Conservation (phyloP, 1,139 yeast species). For the Saccharomyces hybrid region DNA sequence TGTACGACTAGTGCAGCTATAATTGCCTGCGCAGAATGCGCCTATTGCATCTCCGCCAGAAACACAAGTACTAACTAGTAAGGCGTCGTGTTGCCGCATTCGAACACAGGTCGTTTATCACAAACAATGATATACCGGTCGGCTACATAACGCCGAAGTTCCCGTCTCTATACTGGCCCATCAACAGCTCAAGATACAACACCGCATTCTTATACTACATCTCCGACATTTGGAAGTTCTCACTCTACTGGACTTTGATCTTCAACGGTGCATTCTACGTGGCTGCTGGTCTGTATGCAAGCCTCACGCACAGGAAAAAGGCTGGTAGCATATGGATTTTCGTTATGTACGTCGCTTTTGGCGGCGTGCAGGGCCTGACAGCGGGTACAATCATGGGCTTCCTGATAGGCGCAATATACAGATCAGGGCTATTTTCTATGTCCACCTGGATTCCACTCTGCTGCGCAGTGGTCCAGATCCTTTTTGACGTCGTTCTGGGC, state of each 20-base stretch:
- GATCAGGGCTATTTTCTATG: conserved; percentile 73
- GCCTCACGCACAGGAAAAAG: conserved; percentile 40
- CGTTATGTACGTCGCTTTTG: conserved; percentile 42
- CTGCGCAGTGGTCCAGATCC: conserved; percentile 62
- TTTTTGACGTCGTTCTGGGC: conserved; percentile 59
- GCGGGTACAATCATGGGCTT: conserved; percentile 75
- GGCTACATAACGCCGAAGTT: conserved; percentile 76
- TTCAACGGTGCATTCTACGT: conserved; percentile 56
- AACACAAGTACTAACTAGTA: background rate
- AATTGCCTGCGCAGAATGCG: too few relatives aligned
- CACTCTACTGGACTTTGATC: conserved; percentile 73
- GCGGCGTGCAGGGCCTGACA: conserved; percentile 57
- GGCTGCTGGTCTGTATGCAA: conserved; percentile 60
- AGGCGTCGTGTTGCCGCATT: too few relatives aligned
- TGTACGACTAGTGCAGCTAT: too few relatives aligned
- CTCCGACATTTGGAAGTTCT: conserved; percentile 76
- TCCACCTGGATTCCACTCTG: conserved; percentile 90
- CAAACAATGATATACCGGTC: conserved; percentile 51
- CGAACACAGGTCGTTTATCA: conserved; percentile 28
- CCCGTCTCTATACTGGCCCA: conserved; percentile 78
- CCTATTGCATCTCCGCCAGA: too few relatives aligned
- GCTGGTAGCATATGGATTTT: conserved; percentile 40
- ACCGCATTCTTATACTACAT: conserved; percentile 59
- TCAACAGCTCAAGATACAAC: conserved; percentile 38
- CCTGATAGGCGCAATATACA: conserved; percentile 59